Evolutionary conservation across 1,284 basidiomycete genomes (phyloP).

Genomic region (Anthracocystis setariae): DNA sequence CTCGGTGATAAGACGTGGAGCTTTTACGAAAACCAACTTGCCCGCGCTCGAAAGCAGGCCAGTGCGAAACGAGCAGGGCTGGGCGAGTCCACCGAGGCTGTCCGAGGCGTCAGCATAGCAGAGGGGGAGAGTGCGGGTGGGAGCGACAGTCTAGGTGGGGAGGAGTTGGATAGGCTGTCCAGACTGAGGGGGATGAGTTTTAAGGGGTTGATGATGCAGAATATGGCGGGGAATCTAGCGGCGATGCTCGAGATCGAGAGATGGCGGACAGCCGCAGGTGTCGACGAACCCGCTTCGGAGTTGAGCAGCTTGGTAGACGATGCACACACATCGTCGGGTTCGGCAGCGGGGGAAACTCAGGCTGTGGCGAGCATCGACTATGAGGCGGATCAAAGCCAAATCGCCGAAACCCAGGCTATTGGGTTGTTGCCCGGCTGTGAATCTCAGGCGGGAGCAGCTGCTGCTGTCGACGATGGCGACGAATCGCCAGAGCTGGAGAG

Average conservation of each 20-base stretch:
- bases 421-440: too few relatives aligned
- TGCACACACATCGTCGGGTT: not conserved
- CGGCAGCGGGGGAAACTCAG: slow-evolving; percentile 3
- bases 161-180: slow-evolving; percentile 22
- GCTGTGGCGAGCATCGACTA: slow-evolving; percentile 25
- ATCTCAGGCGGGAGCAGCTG: too few relatives aligned
- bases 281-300: slow-evolving; percentile 16
- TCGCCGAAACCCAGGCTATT: slow-evolving; percentile 26
- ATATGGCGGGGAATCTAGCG: slow-evolving; percentile 44
- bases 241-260: slow-evolving; percentile 47
- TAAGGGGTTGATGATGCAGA: slow-evolving; percentile 47
- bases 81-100: slow-evolving; percentile 32
- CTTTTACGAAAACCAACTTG: slow-evolving; percentile 42
- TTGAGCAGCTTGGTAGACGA: slow-evolving; percentile 20
- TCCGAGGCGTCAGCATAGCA: slow-evolving; percentile 12
- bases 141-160: slow-evolving; percentile 20
- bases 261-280: slow-evolving; percentile 33
- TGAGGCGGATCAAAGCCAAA: slow-evolving; percentile 46
- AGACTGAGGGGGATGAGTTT: slow-evolving; percentile 35
- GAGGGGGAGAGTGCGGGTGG: slow-evolving; percentile 1
- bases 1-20: slow-evolving; percentile 39
- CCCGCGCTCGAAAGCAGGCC: slow-evolving; percentile 23
- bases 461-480: slow-evolving; percentile 13
- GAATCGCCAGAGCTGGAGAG: not conserved
- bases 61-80: slow-evolving; percentile 1